A percentile compares a stretch with the other conserved stretches of the same genome.
Evolutionary conservation across 2,329 filamentous ascomycete species (phyloP).

Genomic region (Penicillium olsonii): DNA sequence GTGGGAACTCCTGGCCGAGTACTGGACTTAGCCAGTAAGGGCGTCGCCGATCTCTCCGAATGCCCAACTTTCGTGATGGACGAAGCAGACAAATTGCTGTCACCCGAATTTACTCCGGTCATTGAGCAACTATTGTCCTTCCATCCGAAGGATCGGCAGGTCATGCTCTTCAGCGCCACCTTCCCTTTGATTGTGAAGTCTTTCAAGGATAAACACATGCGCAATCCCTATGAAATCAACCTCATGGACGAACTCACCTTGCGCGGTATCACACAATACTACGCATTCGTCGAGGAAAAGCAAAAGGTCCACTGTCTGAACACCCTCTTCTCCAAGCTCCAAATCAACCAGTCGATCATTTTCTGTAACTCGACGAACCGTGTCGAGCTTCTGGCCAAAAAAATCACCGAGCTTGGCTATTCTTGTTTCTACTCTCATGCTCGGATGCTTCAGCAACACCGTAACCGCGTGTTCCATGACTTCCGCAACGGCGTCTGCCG

Average conservation of each 20-base stretch:
- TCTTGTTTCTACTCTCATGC: slow-evolving; percentile 99
- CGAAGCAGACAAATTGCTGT: slow-evolving; percentile 96
- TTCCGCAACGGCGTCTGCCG: slow-evolving; percentile 98
- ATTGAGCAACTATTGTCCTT: slow-evolving; percentile 95
- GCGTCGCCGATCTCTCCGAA: slow-evolving; percentile 91
- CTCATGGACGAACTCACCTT: slow-evolving; percentile 99
- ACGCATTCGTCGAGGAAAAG: slow-evolving; percentile 98
- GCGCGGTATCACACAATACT: slow-evolving; percentile 97
- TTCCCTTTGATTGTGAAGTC: slow-evolving; percentile 96
- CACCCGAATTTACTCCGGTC: slow-evolving; percentile 92
- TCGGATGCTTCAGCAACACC: slow-evolving; percentile 93
- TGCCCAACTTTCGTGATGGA: slow-evolving; percentile 99
- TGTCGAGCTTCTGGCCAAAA: slow-evolving; percentile 95
- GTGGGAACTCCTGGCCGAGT: slow-evolving; percentile 97
- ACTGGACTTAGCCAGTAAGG: slow-evolving; percentile 92
- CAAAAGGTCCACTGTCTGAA: slow-evolving; percentile 99
- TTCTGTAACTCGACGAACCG: slow-evolving; percentile 99
- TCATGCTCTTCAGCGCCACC: slow-evolving; percentile 98
- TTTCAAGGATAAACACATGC: slow-evolving; percentile 98
- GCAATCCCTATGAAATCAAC: slow-evolving; percentile 95
- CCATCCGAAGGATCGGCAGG: slow-evolving; percentile 94
- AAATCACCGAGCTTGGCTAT: slow-evolving; percentile 98
- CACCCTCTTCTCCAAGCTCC: slow-evolving; percentile 96
- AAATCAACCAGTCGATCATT: slow-evolving; percentile 99
- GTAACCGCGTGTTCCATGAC: slow-evolving; percentile 98